phyloP scores from a whole-genome alignment of 139 green algal genomes.

The Chlorella sp. region DNA sequence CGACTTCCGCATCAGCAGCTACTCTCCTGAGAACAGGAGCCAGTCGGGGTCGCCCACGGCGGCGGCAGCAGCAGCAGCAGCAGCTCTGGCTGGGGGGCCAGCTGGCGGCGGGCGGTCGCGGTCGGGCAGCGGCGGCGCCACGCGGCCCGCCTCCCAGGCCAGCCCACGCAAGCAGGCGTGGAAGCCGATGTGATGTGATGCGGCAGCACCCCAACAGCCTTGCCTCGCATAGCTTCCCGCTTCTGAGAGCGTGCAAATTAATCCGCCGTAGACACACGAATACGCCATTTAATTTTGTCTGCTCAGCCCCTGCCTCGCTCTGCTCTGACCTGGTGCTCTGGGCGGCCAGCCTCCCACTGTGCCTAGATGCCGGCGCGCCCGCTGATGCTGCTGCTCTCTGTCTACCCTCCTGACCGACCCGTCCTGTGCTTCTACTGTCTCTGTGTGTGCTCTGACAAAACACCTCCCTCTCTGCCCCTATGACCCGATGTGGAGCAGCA shows the following conservation, averaged over 20 bases:
- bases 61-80: not conserved
- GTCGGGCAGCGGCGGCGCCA: not conserved
- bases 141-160: not conserved
- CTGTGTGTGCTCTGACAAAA: no score
- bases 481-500: no score
- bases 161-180: slow-evolving; percentile 14
- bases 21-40: slow-evolving; percentile 12
- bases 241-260: not conserved
- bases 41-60: not conserved
- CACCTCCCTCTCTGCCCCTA: no score
- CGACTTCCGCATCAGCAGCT: not conserved
- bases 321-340: not conserved
- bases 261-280: no score
- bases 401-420: not conserved
- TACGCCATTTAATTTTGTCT: no score
- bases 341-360: no score
- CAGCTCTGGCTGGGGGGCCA: not conserved
- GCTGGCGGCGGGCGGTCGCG: not conserved
- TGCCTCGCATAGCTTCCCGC: no score
- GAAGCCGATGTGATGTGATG: slow-evolving; percentile 34
- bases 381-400: not conserved
- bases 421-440: no score
- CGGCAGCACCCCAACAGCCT: not conserved
- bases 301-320: no score
- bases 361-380: no score